Evolutionary conservation across 2,329 filamentous ascomycete species (phyloP), one percentile per base, ranked within the genome.

Genomic region (Paecilomyces sp.): DNA sequence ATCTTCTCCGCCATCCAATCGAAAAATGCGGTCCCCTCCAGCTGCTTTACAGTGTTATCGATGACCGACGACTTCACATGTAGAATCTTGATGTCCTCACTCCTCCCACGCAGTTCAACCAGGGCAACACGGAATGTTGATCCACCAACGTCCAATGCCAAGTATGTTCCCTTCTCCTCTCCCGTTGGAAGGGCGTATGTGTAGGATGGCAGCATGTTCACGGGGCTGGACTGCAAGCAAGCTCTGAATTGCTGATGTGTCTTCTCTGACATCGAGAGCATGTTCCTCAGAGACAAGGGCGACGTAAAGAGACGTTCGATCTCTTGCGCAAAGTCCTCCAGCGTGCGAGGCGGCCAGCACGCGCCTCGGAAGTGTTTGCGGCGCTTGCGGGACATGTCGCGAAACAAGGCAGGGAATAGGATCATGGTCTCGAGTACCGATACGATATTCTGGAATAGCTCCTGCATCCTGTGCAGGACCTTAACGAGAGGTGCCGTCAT

Each of bases 1-100:
- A 88, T 86, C 61, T 81, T 80, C 55, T 77, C 77, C 5, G 85
- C 85, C 81, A 88, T 86, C 85, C 85, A 88, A 68, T 86, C 84
- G 68, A 88, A 88, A 70, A 88, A 88, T 1, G 77, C 74, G 25
- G 77, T 78, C 1, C 84, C 85, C 59, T 79, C 75, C 61, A 87
- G 71, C 54, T 78, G 71, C 57, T 84, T 82, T 55, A 86, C 80
- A 13, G 72, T 67, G 61, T 84, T 80, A 66, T 85, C 82, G 63
- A 88, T 87, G 55, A 75, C 75, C 64, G 80, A 83, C 53, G 78
- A 81, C 41, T 79, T 76, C 71, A 84, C 83, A 60, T 77, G 77
- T 57, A 82, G 72, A 58, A 87, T 84, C 60, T 78, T 77, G 78
- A 87, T 80, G 33, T 73, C 74, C n/a, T 74, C 68, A 7, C 73